A percentile compares a stretch with the other conserved stretches of the same genome.
These are phyloP conservation scores for Diaporthe sp. DNA, from an alignment of 2,329 filamentous ascomycete genomes.

Conservation along the genomic window DNA sequence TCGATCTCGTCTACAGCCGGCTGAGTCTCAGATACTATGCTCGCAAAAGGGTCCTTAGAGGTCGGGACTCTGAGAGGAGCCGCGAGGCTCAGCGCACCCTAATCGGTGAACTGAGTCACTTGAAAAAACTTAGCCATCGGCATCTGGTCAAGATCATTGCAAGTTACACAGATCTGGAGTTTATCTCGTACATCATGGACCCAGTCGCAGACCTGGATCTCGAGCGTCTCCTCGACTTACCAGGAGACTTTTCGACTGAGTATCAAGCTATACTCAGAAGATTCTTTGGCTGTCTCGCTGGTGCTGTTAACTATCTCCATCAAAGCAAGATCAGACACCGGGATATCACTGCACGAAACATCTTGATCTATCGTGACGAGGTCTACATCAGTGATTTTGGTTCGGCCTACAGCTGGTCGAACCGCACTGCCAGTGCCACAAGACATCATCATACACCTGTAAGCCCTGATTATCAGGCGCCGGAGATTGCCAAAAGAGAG, in stretches of 20 bases:
- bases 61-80: conserved; percentile 12
- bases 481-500: conserved; percentile 38
- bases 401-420: conserved; percentile 39
- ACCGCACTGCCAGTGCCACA: conserved; percentile 35
- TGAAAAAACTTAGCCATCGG: conserved; percentile 31
- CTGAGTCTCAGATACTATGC: conserved; percentile 37
- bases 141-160: conserved; percentile 41
- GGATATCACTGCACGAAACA: conserved; percentile 39
- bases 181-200: conserved; percentile 41
- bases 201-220: conserved; percentile 38
- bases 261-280: conserved; percentile 29
- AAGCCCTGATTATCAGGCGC: conserved; percentile 40
- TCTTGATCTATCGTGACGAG: conserved; percentile 35
- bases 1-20: conserved; percentile 38
- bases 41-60: conserved; percentile 37
- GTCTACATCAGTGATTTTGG: conserved; percentile 41
- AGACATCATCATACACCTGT: conserved; percentile 35
- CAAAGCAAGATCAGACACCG: conserved; percentile 37
- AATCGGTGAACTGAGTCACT: conserved; percentile 33
- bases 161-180: conserved; percentile 40
- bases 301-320: conserved; percentile 40
- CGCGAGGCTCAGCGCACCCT: conserved; percentile 31
- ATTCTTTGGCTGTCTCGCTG: conserved; percentile 41
- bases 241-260: background rate
- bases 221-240: conserved; percentile 27